Conservation (phyloP, 1,139 yeast species). For the Pichia sp. region DNA sequence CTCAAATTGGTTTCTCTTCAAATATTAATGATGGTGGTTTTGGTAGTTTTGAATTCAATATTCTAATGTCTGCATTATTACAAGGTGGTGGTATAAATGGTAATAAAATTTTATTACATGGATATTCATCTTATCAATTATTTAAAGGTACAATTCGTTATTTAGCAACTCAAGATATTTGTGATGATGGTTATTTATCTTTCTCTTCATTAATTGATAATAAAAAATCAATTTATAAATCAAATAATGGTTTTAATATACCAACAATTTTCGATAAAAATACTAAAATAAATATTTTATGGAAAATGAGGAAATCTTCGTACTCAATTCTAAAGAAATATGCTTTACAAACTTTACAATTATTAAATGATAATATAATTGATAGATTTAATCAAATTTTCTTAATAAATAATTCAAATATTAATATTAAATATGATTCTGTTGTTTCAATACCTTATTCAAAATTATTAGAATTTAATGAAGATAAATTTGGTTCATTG, state of each 20-base stretch:
- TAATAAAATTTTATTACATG: constrained; percentile 68
- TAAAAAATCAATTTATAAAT: constrained; percentile 41
- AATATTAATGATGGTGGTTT: constrained; percentile 60
- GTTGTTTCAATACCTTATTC: constrained; percentile 40
- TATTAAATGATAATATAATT: constrained; percentile 69
- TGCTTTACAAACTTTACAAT: constrained; percentile 59
- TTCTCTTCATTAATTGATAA: constrained; percentile 56
- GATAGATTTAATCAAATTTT: constrained; percentile 88
- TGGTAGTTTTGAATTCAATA: constrained; percentile 86
- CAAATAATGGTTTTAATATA: constrained; percentile 52
- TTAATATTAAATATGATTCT: constrained; percentile 60
- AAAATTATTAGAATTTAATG: constrained; percentile 21
- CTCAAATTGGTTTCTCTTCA: constrained; percentile 75
- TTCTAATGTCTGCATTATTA: constrained; percentile 70
- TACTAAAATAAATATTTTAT: constrained; percentile 66
- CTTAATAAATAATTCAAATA: constrained; percentile 50
- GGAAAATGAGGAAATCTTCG: constrained; percentile 72
- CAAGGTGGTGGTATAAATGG: constrained; percentile 81
- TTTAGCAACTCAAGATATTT: constrained; percentile 69
- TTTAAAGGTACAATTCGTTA: constrained; percentile 83
- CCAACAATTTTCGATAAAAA: constrained; percentile 76
- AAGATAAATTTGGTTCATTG: constrained; percentile 52
- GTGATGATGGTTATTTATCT: constrained; percentile 54
- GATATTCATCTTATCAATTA: constrained; percentile 86
- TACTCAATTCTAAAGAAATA: constrained; percentile 54